phyloP scores from a whole-genome alignment of 106 monocot species.

The Narthecium ossifragum region DNA sequence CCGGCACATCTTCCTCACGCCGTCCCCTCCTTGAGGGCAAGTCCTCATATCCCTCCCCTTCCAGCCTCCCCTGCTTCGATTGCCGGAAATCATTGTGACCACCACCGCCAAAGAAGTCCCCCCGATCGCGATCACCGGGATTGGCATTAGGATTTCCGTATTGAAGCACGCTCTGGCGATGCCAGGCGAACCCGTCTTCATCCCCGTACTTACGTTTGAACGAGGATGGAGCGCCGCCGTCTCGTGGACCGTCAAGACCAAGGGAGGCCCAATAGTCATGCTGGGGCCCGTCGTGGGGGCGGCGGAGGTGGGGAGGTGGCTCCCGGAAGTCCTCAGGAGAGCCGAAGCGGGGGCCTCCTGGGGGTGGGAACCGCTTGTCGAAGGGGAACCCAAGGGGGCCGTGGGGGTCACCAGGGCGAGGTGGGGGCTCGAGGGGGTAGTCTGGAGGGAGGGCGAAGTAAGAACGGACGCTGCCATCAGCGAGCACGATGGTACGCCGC shows the following conservation, averaged over 20 bases:
- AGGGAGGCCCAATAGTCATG: slow-evolving; percentile 31
- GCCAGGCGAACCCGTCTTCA: slow-evolving; percentile 53
- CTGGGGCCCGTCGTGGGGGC: too few relatives aligned
- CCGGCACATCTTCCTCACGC: slow-evolving; percentile 5
- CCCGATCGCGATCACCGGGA: slow-evolving; percentile 2
- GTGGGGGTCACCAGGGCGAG: not conserved
- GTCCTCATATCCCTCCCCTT: slow-evolving; percentile 23
- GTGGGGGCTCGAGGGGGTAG: slow-evolving; percentile 10
- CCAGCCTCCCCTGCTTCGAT: slow-evolving; percentile 49
- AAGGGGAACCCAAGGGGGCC: slow-evolving; percentile 1
- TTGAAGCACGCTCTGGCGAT: slow-evolving; percentile 33
- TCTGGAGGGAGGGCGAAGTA: slow-evolving; percentile 51
- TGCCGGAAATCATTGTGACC: slow-evolving; percentile 22
- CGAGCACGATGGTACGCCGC: slow-evolving; percentile 49
- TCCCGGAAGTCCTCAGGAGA: slow-evolving; percentile 23
- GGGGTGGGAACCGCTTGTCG: slow-evolving; percentile 13
- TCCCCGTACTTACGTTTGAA: slow-evolving; percentile 53
- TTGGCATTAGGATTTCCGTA: slow-evolving; percentile 31
- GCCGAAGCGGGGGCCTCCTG: not conserved
- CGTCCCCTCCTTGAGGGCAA: slow-evolving; percentile 8
- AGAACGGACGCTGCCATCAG: slow-evolving; percentile 45
- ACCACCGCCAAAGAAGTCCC: slow-evolving; percentile 3
- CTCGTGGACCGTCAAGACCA: slow-evolving; percentile 7
- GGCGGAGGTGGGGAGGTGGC: slow-evolving; percentile 8
- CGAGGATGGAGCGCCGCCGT: slow-evolving; percentile 9